Conservation (phyloP, 768 basidiomycete genomes). For the Pleurotus citrinopileatus region DNA sequence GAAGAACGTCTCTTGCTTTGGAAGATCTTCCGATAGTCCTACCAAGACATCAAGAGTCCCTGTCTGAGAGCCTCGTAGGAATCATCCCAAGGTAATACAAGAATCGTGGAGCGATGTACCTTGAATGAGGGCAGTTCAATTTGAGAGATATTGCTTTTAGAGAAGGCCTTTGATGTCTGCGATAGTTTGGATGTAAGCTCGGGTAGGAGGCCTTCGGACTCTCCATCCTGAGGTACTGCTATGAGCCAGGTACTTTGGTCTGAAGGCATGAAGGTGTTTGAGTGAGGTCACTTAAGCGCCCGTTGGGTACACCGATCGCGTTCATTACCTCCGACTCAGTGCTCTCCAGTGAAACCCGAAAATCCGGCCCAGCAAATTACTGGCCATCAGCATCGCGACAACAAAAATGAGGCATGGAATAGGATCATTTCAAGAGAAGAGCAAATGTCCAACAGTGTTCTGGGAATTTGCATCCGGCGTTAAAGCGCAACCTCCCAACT, state of each 20-base stretch:
- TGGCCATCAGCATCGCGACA: too few species aligned
- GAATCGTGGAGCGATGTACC: slow-evolving; percentile 42
- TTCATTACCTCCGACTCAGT: too few species aligned
- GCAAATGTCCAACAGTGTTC: too few species aligned
- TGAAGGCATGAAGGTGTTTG: slow-evolving; percentile 67
- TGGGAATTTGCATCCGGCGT: too few species aligned
- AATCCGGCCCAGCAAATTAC: too few species aligned
- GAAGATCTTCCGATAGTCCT: slow-evolving; percentile 85
- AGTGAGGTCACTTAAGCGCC: too few species aligned
- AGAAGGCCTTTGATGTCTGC: slow-evolving; percentile 50
- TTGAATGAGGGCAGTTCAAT: slow-evolving; percentile 87
- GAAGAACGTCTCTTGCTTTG: slow-evolving; percentile 88
- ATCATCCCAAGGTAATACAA: not conserved
- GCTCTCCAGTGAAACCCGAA: too few species aligned
- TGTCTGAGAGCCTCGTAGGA: slow-evolving; percentile 48
- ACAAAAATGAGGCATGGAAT: too few species aligned
- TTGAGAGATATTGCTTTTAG: slow-evolving; percentile 50
- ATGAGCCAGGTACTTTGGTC: slow-evolving; percentile 96
- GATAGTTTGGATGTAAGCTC: slow-evolving; percentile 63
- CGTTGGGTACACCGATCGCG: too few species aligned
- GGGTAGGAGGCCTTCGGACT: slow-evolving; percentile 71
- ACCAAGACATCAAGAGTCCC: slow-evolving; percentile 92
- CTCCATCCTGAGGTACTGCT: slow-evolving; percentile 82
- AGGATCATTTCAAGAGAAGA: too few species aligned
- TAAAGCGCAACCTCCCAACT: slow-evolving; percentile 11